Base-by-base conservation (phyloP, 345 rosid species). In the Rubroshorea leprosula region DNA sequence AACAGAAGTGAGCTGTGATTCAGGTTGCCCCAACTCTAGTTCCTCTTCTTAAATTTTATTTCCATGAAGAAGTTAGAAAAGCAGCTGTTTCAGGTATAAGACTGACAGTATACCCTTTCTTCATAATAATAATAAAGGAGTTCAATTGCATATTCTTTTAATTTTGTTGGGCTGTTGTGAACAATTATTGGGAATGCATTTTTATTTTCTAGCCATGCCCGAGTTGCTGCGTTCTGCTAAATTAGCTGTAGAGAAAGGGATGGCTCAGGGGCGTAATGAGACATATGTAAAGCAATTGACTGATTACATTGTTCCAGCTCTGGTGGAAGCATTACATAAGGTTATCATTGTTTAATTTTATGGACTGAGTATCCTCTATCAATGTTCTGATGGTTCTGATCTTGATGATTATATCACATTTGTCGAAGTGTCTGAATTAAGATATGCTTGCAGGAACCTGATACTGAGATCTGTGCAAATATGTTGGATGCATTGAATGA, bases 11-110 rank as follows among this genome's bases (percentile, higher is more conserved):
- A 44, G 23, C 27, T 31, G 10, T 65, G 38, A 12, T 65, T 17
- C 73, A 94, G 99, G 99, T 94, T 70, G 97, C 97, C 51, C 96
- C 90, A 44, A 94, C 87, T 25, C 59, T 94, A 56, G 99, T 94
- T 67, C 99, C 99, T 23, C 86, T 94, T 56, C 86, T 94, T 59
- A 94, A 94, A 73, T 94, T 94, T 75, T 94, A 94, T 76, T 94
- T 94, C 77, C 99, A 94, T 26, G 99, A 94, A 62, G 99, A 94
- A 74, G 99, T 94, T 54, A 94, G 99, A 80, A 94, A 89, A 81
- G 99, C 99, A 55, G 99, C 99, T 64, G 97, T 94, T 70, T 94
- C 99, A 82, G 99, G 99, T 94, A 79, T 44, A n/a, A 62, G 51
- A 18, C 41, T 22, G 57, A 27, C 14, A 18, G 7, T 29, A 26